A percentile compares a stretch with the other conserved stretches of the same genome.
These are phyloP conservation scores for Alternaria tenuissima DNA, from an alignment of 2,329 filamentous ascomycete species.

Conservation along the genomic window DNA sequence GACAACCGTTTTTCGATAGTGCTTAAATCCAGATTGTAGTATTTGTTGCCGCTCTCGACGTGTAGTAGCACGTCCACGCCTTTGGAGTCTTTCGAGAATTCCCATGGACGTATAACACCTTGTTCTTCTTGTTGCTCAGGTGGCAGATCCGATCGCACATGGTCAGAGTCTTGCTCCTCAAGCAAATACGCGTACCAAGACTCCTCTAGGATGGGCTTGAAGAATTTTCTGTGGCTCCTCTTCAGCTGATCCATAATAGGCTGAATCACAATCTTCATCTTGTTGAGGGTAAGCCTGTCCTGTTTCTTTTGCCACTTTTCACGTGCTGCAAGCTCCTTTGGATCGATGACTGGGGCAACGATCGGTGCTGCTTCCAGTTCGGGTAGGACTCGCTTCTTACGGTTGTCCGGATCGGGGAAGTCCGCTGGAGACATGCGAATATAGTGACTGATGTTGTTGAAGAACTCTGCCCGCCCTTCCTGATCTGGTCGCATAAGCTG, in stretches of 20 bases:
- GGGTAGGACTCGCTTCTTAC: slow-evolving; percentile 86
- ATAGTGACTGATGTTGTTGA: slow-evolving; percentile 75
- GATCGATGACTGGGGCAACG: slow-evolving; percentile 60
- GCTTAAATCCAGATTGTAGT: slow-evolving; percentile 91
- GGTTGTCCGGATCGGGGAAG: slow-evolving; percentile 84
- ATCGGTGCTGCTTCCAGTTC: slow-evolving; percentile 75
- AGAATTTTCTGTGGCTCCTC: slow-evolving; percentile 86
- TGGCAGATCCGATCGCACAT: slow-evolving; percentile 67
- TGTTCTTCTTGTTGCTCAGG: slow-evolving; percentile 64
- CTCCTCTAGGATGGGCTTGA: slow-evolving; percentile 77
- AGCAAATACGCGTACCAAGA: slow-evolving; percentile 80
- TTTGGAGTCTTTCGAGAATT: slow-evolving; percentile 79
- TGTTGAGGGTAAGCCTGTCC: slow-evolving; percentile 84
- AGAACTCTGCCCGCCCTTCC: slow-evolving; percentile 80
- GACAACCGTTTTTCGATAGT: slow-evolving; percentile 96
- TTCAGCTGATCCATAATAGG: slow-evolving; percentile 98
- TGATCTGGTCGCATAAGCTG: slow-evolving; percentile 72
- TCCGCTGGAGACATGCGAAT: slow-evolving; percentile 81
- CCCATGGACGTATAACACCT: slow-evolving; percentile 72
- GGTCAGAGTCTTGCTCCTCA: slow-evolving; percentile 78
- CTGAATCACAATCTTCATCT: slow-evolving; percentile 87
- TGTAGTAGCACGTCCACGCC: slow-evolving; percentile 80
- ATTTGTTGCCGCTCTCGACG: slow-evolving; percentile 80
- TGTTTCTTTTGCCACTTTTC: slow-evolving; percentile 80
- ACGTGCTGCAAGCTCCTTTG: slow-evolving; percentile 75